Conservation (phyloP, 1,284 basidiomycete species). For the Dichomitus squalens region DNA sequence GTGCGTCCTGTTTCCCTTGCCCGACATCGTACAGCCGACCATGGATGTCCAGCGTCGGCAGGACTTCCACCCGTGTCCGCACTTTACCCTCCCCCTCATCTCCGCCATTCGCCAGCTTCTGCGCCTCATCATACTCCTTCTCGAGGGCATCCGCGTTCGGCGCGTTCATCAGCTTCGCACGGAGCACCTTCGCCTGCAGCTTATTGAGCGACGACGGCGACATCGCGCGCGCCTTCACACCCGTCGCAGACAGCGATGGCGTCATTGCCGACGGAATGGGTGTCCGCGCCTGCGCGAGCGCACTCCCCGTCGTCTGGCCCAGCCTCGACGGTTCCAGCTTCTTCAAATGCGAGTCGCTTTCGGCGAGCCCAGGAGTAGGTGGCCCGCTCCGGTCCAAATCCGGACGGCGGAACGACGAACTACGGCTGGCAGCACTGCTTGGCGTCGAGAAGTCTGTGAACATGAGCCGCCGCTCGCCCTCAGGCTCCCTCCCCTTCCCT, state of each 20-base stretch:
- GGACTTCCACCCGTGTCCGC: conserved; percentile 71
- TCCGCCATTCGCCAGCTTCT: conserved; percentile 50
- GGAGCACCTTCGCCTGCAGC: conserved; percentile 90
- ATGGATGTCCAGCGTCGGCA: conserved; percentile 88
- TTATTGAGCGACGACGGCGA: conserved; percentile 87
- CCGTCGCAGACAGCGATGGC: conserved; percentile 51
- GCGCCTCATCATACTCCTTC: conserved; percentile 78
- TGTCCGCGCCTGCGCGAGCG: conserved; percentile 58
- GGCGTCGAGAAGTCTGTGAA: conserved; percentile 59
- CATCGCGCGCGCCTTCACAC: conserved; percentile 47
- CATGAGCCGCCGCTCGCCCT: conserved; percentile 63
- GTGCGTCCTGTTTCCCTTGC: conserved; percentile 56
- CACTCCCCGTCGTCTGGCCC: conserved; percentile 40
- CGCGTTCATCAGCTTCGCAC: conserved; percentile 84
- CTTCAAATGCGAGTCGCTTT: conserved; percentile 40
- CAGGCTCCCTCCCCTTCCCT: conserved; percentile 37
- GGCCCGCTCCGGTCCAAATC: conserved; percentile 61
- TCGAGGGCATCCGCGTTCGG: conserved; percentile 78
- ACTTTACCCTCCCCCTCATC: conserved; percentile 47
- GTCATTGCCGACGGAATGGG: conserved; percentile 91
- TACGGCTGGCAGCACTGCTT: conserved; percentile 71
- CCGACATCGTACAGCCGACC: conserved; percentile 94
- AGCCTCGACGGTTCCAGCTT: conserved; percentile 56
- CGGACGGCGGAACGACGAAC: conserved; percentile 80
- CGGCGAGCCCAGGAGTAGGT: conserved; percentile 57